Conservation (phyloP, 23 red algal species). For the Cyanidiococcus yangmingshanensis region DNA sequence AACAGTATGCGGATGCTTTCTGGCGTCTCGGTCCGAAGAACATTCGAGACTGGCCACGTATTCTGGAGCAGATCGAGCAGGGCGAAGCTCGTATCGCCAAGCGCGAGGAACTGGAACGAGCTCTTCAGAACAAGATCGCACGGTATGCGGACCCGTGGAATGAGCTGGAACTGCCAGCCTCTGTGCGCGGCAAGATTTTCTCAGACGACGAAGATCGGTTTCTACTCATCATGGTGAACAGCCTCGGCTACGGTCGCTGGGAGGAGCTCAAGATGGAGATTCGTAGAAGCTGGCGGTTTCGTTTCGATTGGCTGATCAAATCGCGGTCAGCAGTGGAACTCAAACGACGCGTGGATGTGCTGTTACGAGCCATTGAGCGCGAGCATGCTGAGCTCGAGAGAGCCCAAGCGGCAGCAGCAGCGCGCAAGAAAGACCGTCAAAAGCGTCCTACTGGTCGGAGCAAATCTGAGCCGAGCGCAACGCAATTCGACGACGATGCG, state of each 20-base stretch:
- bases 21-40: constrained; percentile 62
- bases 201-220: constrained; percentile 93
- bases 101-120: constrained; percentile 72
- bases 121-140: constrained; percentile 50
- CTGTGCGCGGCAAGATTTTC: constrained; percentile 57
- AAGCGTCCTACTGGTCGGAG: background rate
- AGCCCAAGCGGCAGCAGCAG: background rate
- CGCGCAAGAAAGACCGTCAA: background rate
- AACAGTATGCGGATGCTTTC: constrained; percentile 66
- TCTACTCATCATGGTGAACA: constrained; percentile 75
- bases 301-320: constrained; percentile 98
- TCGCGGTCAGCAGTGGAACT: constrained; percentile 78
- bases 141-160: constrained; percentile 83
- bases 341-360: constrained; percentile 72
- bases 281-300: constrained; percentile 71
- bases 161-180: constrained; percentile 67
- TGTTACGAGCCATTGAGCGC: constrained; percentile 73
- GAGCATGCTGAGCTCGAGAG: constrained; percentile 20
- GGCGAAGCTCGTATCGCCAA: constrained; percentile 81
- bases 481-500: too few relatives aligned
- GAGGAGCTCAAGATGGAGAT: constrained; percentile 89
- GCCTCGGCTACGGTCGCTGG: constrained; percentile 87
- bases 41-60: constrained; percentile 57
- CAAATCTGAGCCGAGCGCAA: background rate
- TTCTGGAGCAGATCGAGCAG: constrained; percentile 69